Evolutionary conservation across 1,139 yeast genomes (phyloP).

Genomic region (Magnusiomyces fungicola): DNA sequence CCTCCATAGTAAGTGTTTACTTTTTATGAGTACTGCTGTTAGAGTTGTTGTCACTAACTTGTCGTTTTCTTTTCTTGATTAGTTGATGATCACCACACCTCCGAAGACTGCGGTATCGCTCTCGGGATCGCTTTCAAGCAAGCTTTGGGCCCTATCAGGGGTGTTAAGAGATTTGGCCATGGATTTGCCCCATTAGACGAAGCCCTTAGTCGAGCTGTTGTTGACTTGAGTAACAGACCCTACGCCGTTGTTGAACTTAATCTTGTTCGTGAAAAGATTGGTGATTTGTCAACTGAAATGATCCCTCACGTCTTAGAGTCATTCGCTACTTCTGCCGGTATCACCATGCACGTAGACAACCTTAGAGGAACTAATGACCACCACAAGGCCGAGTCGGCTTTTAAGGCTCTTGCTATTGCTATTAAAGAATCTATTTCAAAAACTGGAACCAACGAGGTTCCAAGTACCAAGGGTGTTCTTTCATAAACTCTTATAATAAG

Average conservation of each 20-base stretch:
- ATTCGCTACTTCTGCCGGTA: constrained; percentile 85
- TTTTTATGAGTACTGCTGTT: not conserved
- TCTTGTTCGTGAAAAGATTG: constrained; percentile 83
- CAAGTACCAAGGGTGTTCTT: constrained; percentile 92
- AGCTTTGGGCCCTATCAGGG: constrained; percentile 83
- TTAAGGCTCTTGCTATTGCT: constrained; percentile 92
- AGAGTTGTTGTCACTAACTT: not conserved
- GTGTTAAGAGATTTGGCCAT: constrained; percentile 87
- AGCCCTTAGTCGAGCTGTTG: constrained; percentile 89
- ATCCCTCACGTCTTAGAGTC: constrained; percentile 92
- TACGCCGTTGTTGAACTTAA: constrained; percentile 86
- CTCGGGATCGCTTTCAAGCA: constrained; percentile 82
- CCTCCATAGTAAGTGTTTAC: constrained; percentile 44
- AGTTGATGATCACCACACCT: constrained; percentile 90
- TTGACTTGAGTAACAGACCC: constrained; percentile 89
- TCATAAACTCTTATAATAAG: no score
- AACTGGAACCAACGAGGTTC: constrained; percentile 85
- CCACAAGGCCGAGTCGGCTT: constrained; percentile 92
- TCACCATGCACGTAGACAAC: constrained; percentile 92
- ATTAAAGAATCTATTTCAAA: constrained; percentile 74
- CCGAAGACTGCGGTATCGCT: constrained; percentile 93
- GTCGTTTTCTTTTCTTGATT: not conserved
- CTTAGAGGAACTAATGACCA: constrained; percentile 91
- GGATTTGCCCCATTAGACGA: constrained; percentile 97
- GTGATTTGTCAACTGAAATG: constrained; percentile 91